phyloP scores from a whole-genome alignment of 2,329 filamentous ascomycete genomes.

The Colletotrichum sp. region DNA sequence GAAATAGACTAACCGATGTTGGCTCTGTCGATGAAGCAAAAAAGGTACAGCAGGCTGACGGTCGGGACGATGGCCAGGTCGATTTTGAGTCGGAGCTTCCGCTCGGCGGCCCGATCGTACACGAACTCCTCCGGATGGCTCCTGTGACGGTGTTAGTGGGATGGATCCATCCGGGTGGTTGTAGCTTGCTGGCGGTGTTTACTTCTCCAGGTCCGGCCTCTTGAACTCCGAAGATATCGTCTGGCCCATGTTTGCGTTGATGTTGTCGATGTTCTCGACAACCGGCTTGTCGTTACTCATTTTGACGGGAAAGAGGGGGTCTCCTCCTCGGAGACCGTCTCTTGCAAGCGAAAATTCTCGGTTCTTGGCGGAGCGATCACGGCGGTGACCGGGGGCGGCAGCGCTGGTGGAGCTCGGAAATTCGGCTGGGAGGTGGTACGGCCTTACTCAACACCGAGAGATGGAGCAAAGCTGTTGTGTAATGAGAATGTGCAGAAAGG shows the following conservation, averaged over 20 bases:
- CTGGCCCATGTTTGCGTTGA: neutral
- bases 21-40: conserved; percentile 71
- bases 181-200: neutral
- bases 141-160: neutral
- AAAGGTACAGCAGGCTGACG: conserved; percentile 66
- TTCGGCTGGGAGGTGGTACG: neutral
- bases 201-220: conserved; percentile 1
- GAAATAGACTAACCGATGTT: conserved; percentile 61
- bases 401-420: neutral
- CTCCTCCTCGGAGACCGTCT: neutral
- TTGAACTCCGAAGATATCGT: neutral
- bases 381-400: neutral
- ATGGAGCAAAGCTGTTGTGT: neutral
- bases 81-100: conserved; percentile 60
- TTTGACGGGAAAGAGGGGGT: neutral
- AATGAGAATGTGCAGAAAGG: neutral
- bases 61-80: conserved; percentile 67
- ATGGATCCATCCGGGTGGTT: neutral
- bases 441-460: neutral
- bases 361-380: neutral
- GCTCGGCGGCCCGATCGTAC: conserved; percentile 33
- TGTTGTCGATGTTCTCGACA: conserved; percentile 8
- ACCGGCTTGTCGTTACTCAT: conserved; percentile 6
- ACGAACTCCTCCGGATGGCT: neutral
- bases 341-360: neutral